Conservation (phyloP, 169 alveolate species). For the Plasmodium vivax region DNA sequence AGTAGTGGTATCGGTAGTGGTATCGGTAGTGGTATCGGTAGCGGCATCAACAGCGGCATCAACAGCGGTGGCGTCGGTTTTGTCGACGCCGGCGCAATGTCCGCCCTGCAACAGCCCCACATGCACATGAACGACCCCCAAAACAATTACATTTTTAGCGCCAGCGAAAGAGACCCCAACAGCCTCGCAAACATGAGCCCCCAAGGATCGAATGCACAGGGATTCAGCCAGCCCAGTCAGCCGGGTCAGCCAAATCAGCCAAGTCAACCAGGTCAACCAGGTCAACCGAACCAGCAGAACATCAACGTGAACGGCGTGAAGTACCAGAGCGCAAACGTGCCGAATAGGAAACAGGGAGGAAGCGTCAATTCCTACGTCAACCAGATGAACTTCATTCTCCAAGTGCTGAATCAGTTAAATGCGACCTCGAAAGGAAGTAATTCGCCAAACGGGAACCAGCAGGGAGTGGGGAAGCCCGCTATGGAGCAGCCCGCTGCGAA, state of each 20-base stretch:
- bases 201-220: slow-evolving; percentile 13
- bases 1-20: not conserved
- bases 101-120: slow-evolving; percentile 17
- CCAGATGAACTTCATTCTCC: slow-evolving; percentile 62
- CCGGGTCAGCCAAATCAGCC: not conserved
- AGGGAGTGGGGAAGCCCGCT: not conserved
- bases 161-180: not conserved
- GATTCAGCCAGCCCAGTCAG: not conserved
- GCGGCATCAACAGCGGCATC: not conserved
- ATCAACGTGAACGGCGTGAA: not conserved
- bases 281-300: slow-evolving; percentile 11
- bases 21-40: not conserved
- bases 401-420: slow-evolving; percentile 39
- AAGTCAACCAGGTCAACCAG: not conserved
- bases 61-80: not conserved
- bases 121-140: slow-evolving; percentile 22
- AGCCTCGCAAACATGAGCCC: not conserved
- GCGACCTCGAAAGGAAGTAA: not conserved
- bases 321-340: slow-evolving; percentile 12
- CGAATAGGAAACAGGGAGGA: slow-evolving; percentile 12
- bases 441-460: slow-evolving; percentile 1
- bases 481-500: slow-evolving; percentile 7
- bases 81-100: not conserved
- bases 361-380: slow-evolving; percentile 24
- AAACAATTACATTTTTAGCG: slow-evolving; percentile 7